phyloP scores from a whole-genome alignment of 75 land plant species.

The Sequoia sempervirens region DNA sequence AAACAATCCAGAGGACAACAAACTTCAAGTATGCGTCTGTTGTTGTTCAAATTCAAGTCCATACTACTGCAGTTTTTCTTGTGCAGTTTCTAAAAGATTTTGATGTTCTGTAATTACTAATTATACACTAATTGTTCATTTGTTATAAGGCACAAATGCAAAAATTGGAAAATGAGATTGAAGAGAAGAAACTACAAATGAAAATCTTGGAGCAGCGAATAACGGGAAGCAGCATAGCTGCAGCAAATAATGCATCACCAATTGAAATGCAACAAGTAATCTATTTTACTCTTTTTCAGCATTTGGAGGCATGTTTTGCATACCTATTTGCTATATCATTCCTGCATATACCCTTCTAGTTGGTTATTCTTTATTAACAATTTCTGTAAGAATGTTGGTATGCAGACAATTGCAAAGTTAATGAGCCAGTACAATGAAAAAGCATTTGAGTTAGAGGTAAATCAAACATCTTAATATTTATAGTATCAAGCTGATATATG shows the following conservation, averaged over 20 bases:
- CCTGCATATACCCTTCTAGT: neutral
- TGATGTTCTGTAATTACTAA: neutral
- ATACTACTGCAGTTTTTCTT: neutral
- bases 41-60: neutral
- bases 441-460: slow-evolving; percentile 91
- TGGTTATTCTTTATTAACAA: neutral
- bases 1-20: slow-evolving; percentile 68
- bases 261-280: slow-evolving; percentile 87
- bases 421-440: slow-evolving; percentile 87
- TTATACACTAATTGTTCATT: neutral
- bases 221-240: slow-evolving; percentile 51
- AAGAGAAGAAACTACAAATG: slow-evolving; percentile 82
- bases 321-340: neutral
- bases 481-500: neutral
- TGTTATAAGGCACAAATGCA: slow-evolving; percentile 59
- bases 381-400: neutral
- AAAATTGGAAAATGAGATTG: slow-evolving; percentile 74
- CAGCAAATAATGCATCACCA: slow-evolving; percentile 59
- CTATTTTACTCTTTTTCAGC: neutral
- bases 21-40: slow-evolving; percentile 46
- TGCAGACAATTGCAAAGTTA: slow-evolving; percentile 75
- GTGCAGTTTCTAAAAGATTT: neutral
- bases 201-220: slow-evolving; percentile 74
- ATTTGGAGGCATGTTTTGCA: neutral
- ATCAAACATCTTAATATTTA: neutral